Evolutionary conservation across 495 filamentous ascomycete species (phyloP), one percentile per base, ranked within the genome.

Genomic region (Aspergillus egyptiacus): DNA sequence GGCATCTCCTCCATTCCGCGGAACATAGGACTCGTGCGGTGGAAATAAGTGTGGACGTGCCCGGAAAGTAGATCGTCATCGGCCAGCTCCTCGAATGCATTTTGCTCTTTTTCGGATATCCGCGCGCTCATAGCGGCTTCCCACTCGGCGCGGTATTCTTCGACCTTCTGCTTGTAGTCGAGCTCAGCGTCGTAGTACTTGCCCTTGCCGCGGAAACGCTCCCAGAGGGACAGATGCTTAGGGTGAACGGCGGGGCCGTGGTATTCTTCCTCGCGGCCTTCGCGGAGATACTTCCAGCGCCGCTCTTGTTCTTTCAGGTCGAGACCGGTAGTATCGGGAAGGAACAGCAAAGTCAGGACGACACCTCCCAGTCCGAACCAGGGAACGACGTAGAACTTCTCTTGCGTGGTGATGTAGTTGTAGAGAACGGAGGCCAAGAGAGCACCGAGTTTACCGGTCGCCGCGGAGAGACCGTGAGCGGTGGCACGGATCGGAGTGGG

Each of bases 281-380:
- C 68, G 31, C 87, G 82, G 61, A 96, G 82, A 65, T 78, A 95
- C 33, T 72, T 61, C 86, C 87, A 96, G 48, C 89, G 80, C 37
- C 89, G 84, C 67, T 96, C 90, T 68, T 95, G 89, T 66, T 96
- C 90, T 75, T 93, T 91, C 38, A 96, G 79, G 57, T 95, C 89
- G 10, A 95, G 82, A 36, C 90, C 89, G 9, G 90, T 96, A 54
- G 90, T 96, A 60, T 95, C 89, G 2, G 90, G 90, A 2, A 95
- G 81, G 77, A 89, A 96, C 46, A 91, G 46, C 39, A 66, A 76
- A 9, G 89, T 95, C 30, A 94, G 57, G 17, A 94, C 22, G 67
- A 87, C 83, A 57, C 90, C 90, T 5, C 69, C 80, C 4, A 95
- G 81, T 60, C 88, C 89, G 62, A 95, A 96, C 89, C 89, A 95